A percentile compares a stretch with the other conserved stretches of the same genome.
Evolutionary conservation across 805 yeast genomes (phyloP).

Genomic region (Nematodospora valgi): DNA sequence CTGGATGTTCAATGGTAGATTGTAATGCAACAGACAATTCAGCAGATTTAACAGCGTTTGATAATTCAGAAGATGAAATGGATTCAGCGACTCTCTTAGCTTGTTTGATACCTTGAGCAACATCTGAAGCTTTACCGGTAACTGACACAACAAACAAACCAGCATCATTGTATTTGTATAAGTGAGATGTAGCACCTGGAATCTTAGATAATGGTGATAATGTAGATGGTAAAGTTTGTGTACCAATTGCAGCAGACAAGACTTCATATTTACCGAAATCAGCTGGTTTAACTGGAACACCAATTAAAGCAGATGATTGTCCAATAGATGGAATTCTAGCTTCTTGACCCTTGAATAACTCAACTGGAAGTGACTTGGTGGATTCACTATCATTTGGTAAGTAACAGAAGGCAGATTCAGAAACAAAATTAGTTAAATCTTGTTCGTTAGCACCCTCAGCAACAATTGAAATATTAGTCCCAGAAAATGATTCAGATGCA

Average conservation of each 20-base stretch:
- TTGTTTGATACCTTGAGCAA: conserved; percentile 58
- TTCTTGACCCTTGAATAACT: conserved; percentile 61
- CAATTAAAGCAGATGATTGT: conserved; percentile 71
- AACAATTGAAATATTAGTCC: conserved; percentile 65
- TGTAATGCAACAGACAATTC: conserved; percentile 43
- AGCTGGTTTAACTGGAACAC: conserved; percentile 67
- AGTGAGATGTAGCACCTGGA: conserved; percentile 48
- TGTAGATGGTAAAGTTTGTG: conserved; percentile 55
- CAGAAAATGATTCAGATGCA: conserved; percentile 65
- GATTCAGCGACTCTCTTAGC: conserved; percentile 44
- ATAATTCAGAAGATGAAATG: conserved; percentile 49
- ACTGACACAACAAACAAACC: conserved; percentile 75
- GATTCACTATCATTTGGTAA: conserved; percentile 58
- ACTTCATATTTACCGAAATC: conserved; percentile 67
- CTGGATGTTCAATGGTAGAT: conserved; percentile 30
- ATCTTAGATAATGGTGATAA: conserved; percentile 47
- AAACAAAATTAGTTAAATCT: conserved; percentile 66
- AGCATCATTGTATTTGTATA: conserved; percentile 70
- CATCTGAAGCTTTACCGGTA: conserved; percentile 56
- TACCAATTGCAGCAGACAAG: conserved; percentile 64
- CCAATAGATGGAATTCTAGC: conserved; percentile 64
- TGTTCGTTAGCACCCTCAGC: conserved; percentile 71
- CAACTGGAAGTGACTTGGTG: conserved; percentile 29
- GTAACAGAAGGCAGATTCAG: conserved; percentile 59
- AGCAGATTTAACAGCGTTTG: conserved; percentile 46